Conservation (phyloP, 1,284 basidiomycete species). For the Phellinidium pouzarii region DNA sequence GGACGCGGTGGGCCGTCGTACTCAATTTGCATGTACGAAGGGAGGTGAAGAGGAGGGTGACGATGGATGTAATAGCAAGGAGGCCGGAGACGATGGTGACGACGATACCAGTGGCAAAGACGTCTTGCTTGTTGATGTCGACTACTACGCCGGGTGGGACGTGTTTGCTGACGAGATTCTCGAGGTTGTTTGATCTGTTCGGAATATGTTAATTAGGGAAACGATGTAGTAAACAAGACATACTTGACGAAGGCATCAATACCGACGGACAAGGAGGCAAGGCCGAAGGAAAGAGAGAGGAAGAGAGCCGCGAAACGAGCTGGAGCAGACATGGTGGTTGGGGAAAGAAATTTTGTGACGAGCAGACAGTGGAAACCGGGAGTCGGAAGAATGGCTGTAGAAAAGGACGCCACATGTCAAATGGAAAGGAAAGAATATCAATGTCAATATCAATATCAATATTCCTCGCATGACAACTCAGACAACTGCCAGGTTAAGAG, state of each 20-base stretch:
- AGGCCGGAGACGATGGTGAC: conserved; percentile 38
- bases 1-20: conserved; percentile 27
- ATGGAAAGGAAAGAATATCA: too few relatives aligned
- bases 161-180: conserved; percentile 23
- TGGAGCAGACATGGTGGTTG: too few relatives aligned
- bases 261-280: conserved; percentile 31
- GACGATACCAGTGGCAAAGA: conserved; percentile 39
- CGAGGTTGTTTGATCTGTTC: conserved; percentile 27
- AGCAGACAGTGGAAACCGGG: too few relatives aligned
- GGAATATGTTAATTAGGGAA: background rate
- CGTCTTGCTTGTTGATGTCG: conserved; percentile 35
- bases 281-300: conserved; percentile 32
- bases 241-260: conserved; percentile 38
- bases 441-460: too few relatives aligned
- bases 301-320: conserved; percentile 25
- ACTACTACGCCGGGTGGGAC: conserved; percentile 28
- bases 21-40: conserved; percentile 5
- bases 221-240: conserved; percentile 10
- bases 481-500: too few relatives aligned
- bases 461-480: too few relatives aligned
- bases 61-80: conserved; percentile 34
- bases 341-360: too few relatives aligned
- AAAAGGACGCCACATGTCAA: too few relatives aligned
- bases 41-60: conserved; percentile 29
- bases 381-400: too few relatives aligned